Evolutionary conservation across 768 basidiomycete genomes (phyloP), one percentile per base, ranked within the genome.

Genomic region (Lactarius indigo): DNA sequence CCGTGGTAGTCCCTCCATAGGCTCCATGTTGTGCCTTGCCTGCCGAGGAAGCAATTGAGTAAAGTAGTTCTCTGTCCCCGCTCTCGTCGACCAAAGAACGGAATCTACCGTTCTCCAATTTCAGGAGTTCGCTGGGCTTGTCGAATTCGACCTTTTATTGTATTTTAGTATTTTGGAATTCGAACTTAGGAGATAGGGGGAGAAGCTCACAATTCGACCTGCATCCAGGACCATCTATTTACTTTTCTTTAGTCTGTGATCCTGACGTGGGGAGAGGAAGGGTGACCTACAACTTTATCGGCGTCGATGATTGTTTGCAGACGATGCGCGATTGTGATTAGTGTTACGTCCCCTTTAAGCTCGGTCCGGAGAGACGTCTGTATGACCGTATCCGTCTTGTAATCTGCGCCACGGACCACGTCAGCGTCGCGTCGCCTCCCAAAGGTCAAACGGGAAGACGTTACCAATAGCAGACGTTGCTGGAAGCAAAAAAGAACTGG

Each of bases 291-390:
- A 57, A 87, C 83, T 69, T 84, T 83, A 72, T 88, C 85, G 5
- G 85, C 83, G 62, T 86, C 85, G 78, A 85, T 85, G 66, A 87
- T 83, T 6, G 83, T 87, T 64, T 81, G 79, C 9, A 85, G 71
- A n/a, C 86, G 80, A 73, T 87, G 85, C 1, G 86, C 87, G 47
- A 88, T 79, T n/a, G 84, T 86, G 33, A 87, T 75, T 31, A 87
- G 74, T 0, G 86, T 87, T 1, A 79, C 79, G 56, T 77, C 80
- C 31, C 74, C 73, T 15, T 73, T 74, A 9, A 84, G 72, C 66
- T 80, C 79, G 31, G 77, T 77, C 12, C 86, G 78, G 60, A 88
- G 80, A 1, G 85, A 83, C 6, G 76, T 74, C 73, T 88, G 87
- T 65, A 88, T 87, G 65, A 82, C 73, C 0, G 79, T 72, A 71